Percentiles rank a stretch among this genome's conserved stretches.
Evolutionary conservation across 2,329 filamentous ascomycete genomes (phyloP).

Genomic region (Botrytis tulipae): DNA sequence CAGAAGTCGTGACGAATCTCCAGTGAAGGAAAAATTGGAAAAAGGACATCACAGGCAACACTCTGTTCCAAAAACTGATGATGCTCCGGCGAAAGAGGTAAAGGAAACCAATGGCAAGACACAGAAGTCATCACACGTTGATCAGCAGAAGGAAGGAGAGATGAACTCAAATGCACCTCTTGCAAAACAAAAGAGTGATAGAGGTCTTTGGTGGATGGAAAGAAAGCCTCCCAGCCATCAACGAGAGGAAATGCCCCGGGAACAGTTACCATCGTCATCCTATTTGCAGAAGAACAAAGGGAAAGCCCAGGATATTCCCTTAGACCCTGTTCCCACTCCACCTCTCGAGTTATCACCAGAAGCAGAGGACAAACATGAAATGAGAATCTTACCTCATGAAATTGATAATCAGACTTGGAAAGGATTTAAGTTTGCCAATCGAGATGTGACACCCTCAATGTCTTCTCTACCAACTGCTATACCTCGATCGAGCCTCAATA

Average conservation of each 20-base stretch:
- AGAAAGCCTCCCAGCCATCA: slow-evolving; percentile 10
- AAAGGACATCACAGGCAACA: slow-evolving; percentile 10
- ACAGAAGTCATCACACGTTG: neutral
- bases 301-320: neutral
- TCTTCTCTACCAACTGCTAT: slow-evolving; percentile 19
- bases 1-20: slow-evolving; percentile 11
- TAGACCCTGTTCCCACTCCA: neutral
- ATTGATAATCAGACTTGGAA: slow-evolving; percentile 11
- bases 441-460: slow-evolving; percentile 19
- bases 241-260: neutral
- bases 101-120: neutral
- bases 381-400: slow-evolving; percentile 5
- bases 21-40: neutral
- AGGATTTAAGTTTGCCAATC: slow-evolving; percentile 4
- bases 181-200: slow-evolving; percentile 18
- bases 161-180: neutral
- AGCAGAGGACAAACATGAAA: neutral
- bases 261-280: slow-evolving; percentile 5
- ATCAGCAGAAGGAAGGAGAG: neutral
- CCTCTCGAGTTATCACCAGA: slow-evolving; percentile 7
- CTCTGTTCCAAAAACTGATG: neutral
- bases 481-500: slow-evolving; percentile 20
- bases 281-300: slow-evolving; percentile 8
- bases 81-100: neutral
- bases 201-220: slow-evolving; percentile 21